Evolutionary conservation across 257 asterid species (phyloP), one percentile per base, ranked within the genome.

Genomic region (Nicotiana benthamiana): DNA sequence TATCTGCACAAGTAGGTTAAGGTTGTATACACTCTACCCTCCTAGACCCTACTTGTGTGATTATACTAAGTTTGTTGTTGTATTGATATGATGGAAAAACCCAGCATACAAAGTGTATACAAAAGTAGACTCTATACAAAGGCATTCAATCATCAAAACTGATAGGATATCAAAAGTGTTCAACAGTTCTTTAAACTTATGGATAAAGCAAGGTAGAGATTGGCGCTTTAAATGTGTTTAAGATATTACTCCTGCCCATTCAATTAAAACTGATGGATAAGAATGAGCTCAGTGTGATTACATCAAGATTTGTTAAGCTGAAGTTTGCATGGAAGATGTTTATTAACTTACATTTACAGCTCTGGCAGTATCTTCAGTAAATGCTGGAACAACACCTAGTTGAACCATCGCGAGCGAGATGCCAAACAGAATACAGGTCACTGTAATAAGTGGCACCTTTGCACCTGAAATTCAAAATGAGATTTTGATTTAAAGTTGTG

Each of bases 301-400:
- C 54, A 70, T 70, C 75, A 32, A 18, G 17, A 66, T 18, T 66
- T 36, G 11, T 68, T 36, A 36, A 36, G 5, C 20, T 20, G 57
- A 56, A 20, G 53, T 43, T 70, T 43, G 34, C 34, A 12, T 70
- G 34, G 59, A 67, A 68, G 77, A 68, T 68, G 22, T 68, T 53
- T 75, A 62, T 63, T 64, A 34, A 79, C 98, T 89, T 83, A 93
- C 99, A 80, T 96, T 96, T 79, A 96, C 93, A 72, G 97, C 97
- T 90, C 99, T 84, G 36, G 95, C 88, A 32, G 88, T 87, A 84
- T 95, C 97, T 83, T 94, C 93, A 6, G 94, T 88, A 89, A 92
- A 96, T 64, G 99, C 91, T 40, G 90, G 97, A 79, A 91, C 81
- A 75, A 88, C 24, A 30, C 97, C 98, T 22, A 82, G 82, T 86